Evolutionary conservation across 768 basidiomycete genomes (phyloP), one percentile per base, ranked within the genome.

Genomic region (Rhodotorula graminis): DNA sequence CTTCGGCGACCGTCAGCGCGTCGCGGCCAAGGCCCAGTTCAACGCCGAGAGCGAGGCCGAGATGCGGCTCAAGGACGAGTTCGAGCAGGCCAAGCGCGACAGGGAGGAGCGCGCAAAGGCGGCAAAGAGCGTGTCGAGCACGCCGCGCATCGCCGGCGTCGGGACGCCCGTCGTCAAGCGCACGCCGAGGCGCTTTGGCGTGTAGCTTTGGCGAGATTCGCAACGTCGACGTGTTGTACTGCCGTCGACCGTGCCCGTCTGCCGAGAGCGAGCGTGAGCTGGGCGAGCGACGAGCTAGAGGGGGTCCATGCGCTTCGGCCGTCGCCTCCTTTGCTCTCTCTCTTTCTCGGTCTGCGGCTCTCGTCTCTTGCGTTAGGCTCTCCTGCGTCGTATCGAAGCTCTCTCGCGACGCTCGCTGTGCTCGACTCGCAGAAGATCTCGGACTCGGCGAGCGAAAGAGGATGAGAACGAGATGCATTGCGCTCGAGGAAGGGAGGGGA

Each of bases 1-100:
- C 83, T 97, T 98, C 79, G 93, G 96, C 79, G 93, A 52, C 89
- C 91, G 27, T 66, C 82, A 76, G 79, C 80, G 53, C 67, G 85
- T 88, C 18, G 86, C 87, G 23, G 61, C 64, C 37, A 63, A 65
- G 33, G 68, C 70, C 49, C 69, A 67, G 33, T 74, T 77, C 69
- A 50, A 57, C 42, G 66, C 61, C 37, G 71, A 70, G 62, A 67
- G 65, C 33, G 74, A 76, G 64, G 77, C 75, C 44, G 70, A 74
- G 61, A 75, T 75, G 74, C 52, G 56, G 15, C 70, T 75, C 55
- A 75, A 72, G 57, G 74, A 75, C 31, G 74, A 75, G 44, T 75
- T 75, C 25, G 75, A 70, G 46, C 63, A 65, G 29, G 76, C 69
- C 8, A 46, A 76, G 55, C 71, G 70, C 21, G 77, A 78, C 55